These are phyloP conservation scores for Monilinia fructigena DNA, from an alignment of 2,329 filamentous ascomycete species.

Conservation along the genomic window DNA sequence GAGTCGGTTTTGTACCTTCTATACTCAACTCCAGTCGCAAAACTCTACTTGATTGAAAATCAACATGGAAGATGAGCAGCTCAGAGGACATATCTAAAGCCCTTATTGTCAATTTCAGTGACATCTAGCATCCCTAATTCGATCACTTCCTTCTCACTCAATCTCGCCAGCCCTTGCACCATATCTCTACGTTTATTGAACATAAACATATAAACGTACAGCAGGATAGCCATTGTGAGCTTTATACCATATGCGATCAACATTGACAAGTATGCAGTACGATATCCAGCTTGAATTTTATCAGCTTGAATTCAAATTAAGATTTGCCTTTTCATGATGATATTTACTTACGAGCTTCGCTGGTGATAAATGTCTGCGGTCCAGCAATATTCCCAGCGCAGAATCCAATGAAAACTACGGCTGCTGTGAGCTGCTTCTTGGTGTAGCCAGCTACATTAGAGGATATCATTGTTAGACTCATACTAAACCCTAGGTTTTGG, in stretches of 20 bases:
- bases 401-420: constrained; percentile 50
- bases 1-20: neutral
- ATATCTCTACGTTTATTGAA: constrained; percentile 55
- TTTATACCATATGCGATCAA: constrained; percentile 46
- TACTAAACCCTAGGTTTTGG: constrained; percentile 50
- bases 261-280: constrained; percentile 26
- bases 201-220: constrained; percentile 52
- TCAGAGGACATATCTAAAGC: constrained; percentile 50
- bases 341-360: constrained; percentile 25
- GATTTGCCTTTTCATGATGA: neutral
- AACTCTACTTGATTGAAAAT: neutral
- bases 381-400: constrained; percentile 53
- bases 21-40: neutral
- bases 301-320: neutral
- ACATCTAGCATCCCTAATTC: constrained; percentile 54
- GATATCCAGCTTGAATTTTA: constrained; percentile 9
- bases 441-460: constrained; percentile 53
- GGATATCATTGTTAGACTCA: constrained; percentile 46
- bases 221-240: constrained; percentile 44
- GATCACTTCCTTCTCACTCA: constrained; percentile 47
- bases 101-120: constrained; percentile 54
- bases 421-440: constrained; percentile 48
- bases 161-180: constrained; percentile 38
- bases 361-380: constrained; percentile 29
- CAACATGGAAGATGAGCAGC: neutral